Evolutionary conservation across 2,329 filamentous ascomycete genomes (phyloP), one percentile per base, ranked within the genome.

Genomic region (Colletotrichum sp.): DNA sequence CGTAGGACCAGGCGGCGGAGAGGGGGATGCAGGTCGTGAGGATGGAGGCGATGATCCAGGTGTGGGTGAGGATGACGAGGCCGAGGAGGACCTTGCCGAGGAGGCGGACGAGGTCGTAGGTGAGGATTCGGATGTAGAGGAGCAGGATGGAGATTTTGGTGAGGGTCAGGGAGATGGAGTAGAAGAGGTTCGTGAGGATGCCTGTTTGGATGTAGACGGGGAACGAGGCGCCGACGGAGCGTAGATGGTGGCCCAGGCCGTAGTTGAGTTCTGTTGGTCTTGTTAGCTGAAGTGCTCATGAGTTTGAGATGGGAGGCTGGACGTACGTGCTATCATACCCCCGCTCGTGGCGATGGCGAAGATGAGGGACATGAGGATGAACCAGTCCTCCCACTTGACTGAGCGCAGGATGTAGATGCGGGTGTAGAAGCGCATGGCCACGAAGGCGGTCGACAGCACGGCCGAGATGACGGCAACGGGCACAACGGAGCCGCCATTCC

Each of bases 361-460:
- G 55, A 83, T 78, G 30, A 84, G 76, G 4, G 84, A 80, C 16
- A 82, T 73, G 18, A 86, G 52, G 62, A 85, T 82, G 26, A 81
- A 79, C 80, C 82, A 84, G 76, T 86, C 84, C 66, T 85, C 84
- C 24, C 79, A 64, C 64, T 82, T 82, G 71, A 84, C 80, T 60
- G 82, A 80, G 75, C 82, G 83, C 32, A 84, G 80, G 67, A 85
- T 76, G 13, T 79, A 76, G 16, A 79, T 77, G 69, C 84, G 78
- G n/a, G 84, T 83, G 69, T 82, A 85, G 67, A 86, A 80, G 12
- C 84, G 83, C 49, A 84, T 62, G 7, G 76, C 73, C 16, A 84
- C 79, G 44, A 83, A 77, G 3, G 81, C 44, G 13, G 82, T 81
- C 6, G 84, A 80, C 6, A 85, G 69, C 18, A 63, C 69, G 28